Evolutionary conservation across 2,329 filamentous ascomycete genomes (phyloP).

Genomic region (Colletotrichum ledebouriae): DNA sequence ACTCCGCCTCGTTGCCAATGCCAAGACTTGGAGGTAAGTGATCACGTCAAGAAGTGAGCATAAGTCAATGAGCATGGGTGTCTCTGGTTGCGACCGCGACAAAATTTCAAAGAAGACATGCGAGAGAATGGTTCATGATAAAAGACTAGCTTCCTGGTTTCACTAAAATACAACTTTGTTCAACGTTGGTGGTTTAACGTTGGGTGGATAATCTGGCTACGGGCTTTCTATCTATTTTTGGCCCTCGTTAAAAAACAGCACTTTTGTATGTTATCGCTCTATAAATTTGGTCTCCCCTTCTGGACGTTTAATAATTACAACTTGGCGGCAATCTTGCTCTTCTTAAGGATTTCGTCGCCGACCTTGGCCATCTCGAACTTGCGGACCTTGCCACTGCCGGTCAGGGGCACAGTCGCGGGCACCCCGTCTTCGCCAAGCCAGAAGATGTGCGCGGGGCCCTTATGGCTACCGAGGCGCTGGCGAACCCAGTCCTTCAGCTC

Average conservation of each 20-base stretch:
- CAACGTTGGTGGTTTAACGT: background rate
- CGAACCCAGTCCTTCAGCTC: slow-evolving; percentile 75
- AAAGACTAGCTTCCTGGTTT: background rate
- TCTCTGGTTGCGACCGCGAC: background rate
- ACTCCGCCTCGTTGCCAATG: background rate
- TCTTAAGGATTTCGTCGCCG: slow-evolving; percentile 67
- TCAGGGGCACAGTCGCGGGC: slow-evolving; percentile 69
- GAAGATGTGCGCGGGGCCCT: slow-evolving; percentile 80
- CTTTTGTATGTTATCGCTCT: slow-evolving; percentile 31
- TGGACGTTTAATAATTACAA: slow-evolving; percentile 50
- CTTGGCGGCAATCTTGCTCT: slow-evolving; percentile 58
- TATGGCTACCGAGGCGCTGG: slow-evolving; percentile 73
- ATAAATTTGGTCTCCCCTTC: background rate
- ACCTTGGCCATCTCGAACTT: slow-evolving; percentile 74
- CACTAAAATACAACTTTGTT: slow-evolving; percentile 11
- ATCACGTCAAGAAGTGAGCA: background rate
- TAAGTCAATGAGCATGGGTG: background rate
- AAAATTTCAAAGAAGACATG: background rate
- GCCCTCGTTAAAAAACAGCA: slow-evolving; percentile 1
- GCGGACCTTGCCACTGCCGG: slow-evolving; percentile 79
- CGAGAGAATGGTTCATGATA: background rate
- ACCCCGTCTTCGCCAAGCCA: slow-evolving; percentile 77
- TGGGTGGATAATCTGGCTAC: background rate
- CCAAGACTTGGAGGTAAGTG: background rate
- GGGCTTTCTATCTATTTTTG: background rate